phyloP scores from a whole-genome alignment of 768 basidiomycete genomes.

The Cubamyces sp. region DNA sequence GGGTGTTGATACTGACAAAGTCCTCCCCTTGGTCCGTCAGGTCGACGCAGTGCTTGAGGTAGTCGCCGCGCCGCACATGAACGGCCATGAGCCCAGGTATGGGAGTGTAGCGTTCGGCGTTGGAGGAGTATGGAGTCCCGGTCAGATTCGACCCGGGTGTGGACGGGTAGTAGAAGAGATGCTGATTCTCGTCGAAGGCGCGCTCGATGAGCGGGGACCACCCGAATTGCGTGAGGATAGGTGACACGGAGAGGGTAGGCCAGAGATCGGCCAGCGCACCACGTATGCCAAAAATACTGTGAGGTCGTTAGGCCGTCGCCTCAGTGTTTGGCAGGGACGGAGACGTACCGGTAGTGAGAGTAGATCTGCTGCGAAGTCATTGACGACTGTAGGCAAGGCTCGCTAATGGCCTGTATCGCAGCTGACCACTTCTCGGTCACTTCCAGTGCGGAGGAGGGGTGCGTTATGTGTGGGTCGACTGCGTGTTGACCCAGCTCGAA shows the following conservation, averaged over 20 bases:
- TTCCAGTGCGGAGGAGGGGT: background rate
- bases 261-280: conserved; percentile 36
- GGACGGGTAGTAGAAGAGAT: conserved; percentile 3
- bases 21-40: conserved; percentile 39
- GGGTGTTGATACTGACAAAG: conserved; percentile 48
- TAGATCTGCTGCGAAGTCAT: background rate
- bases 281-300: conserved; percentile 25
- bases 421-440: conserved; percentile 2
- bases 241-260: conserved; percentile 46
- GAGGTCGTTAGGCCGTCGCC: background rate
- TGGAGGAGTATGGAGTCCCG: background rate
- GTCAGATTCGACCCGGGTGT: background rate
- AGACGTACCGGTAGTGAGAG: conserved; percentile 1
- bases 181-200: conserved; percentile 35
- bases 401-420: background rate
- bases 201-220: conserved; percentile 57
- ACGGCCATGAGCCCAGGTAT: conserved; percentile 48
- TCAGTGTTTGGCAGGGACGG: too few species aligned
- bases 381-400: conserved; percentile 8
- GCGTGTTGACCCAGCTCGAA: background rate
- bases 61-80: conserved; percentile 59
- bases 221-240: conserved; percentile 49
- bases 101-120: conserved; percentile 25
- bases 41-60: conserved; percentile 43
- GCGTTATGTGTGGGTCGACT: background rate